These are phyloP conservation scores for Lactarius tabidus DNA, from an alignment of 768 basidiomycete genomes.

Conservation along the genomic window DNA sequence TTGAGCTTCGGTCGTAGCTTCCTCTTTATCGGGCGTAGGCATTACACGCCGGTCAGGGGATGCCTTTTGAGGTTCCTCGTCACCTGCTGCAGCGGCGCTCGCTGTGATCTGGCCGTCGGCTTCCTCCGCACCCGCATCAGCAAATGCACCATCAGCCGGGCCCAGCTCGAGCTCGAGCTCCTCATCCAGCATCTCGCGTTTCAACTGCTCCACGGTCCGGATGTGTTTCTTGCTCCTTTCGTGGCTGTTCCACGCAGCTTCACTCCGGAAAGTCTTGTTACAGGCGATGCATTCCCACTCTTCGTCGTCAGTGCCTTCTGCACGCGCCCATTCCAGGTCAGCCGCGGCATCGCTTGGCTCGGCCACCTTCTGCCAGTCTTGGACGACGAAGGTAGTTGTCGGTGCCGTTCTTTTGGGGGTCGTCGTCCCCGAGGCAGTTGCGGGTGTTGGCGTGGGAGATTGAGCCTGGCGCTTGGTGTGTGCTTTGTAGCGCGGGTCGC, in stretches of 20 bases:
- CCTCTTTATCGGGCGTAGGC: conserved; percentile 4
- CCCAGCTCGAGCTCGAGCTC: conserved; percentile 51
- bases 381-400: conserved; percentile 61
- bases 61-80: not conserved
- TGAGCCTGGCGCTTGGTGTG: conserved; percentile 50
- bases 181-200: conserved; percentile 72
- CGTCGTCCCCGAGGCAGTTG: conserved; percentile 21
- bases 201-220: conserved; percentile 78
- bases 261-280: conserved; percentile 81
- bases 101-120: not conserved
- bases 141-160: conserved; percentile 8
- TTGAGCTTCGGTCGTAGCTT: conserved; percentile 6
- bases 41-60: conserved; percentile 12
- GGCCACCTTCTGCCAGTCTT: conserved; percentile 82
- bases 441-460: conserved; percentile 31
- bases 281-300: conserved; percentile 98
- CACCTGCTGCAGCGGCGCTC: conserved; percentile 6
- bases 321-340: conserved; percentile 73
- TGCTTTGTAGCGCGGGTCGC: conserved; percentile 82
- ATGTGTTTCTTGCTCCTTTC: conserved; percentile 93
- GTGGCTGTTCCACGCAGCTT: conserved; percentile 94
- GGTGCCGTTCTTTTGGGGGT: conserved; percentile 35
- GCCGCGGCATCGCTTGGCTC: conserved; percentile 40
- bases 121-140: conserved; percentile 13
- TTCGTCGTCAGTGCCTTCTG: conserved; percentile 65